These are phyloP conservation scores for Ascoidea tarda DNA, from an alignment of 805 yeast species.

Conservation along the genomic window DNA sequence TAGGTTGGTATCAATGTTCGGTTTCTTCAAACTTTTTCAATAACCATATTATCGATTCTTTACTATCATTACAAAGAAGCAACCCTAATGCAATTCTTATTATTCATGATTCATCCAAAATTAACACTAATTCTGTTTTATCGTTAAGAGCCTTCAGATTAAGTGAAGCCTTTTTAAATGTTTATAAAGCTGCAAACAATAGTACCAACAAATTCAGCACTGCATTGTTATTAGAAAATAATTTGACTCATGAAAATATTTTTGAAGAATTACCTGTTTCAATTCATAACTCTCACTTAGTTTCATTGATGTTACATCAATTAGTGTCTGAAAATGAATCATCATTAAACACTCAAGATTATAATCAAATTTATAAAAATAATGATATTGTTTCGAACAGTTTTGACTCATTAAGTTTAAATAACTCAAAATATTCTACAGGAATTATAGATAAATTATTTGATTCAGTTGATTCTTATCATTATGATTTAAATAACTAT, in stretches of 20 bases:
- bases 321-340: slow-evolving; percentile 9
- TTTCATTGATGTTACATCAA: slow-evolving; percentile 35
- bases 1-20: slow-evolving; percentile 74
- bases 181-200: slow-evolving; percentile 22
- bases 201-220: slow-evolving; percentile 47
- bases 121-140: slow-evolving; percentile 40
- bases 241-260: slow-evolving; percentile 48
- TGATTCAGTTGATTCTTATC: slow-evolving; percentile 60
- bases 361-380: background rate
- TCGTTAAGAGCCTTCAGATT: slow-evolving; percentile 58
- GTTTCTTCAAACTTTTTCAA: slow-evolving; percentile 57
- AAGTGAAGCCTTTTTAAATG: slow-evolving; percentile 42
- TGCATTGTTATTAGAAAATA: slow-evolving; percentile 43
- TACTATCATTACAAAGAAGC: slow-evolving; percentile 48
- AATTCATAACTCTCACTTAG: slow-evolving; percentile 55
- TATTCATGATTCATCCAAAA: slow-evolving; percentile 58
- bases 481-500: slow-evolving; percentile 67
- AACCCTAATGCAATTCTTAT: slow-evolving; percentile 39
- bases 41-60: slow-evolving; percentile 50
- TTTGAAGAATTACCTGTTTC: slow-evolving; percentile 58
- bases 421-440: slow-evolving; percentile 25
- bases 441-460: slow-evolving; percentile 44
- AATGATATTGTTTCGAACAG: slow-evolving; percentile 9
- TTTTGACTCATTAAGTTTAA: slow-evolving; percentile 24
- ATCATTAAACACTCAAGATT: background rate